Base-by-base conservation (phyloP, 176 grass and related monocot species). In the Aegilops speltoides region DNA sequence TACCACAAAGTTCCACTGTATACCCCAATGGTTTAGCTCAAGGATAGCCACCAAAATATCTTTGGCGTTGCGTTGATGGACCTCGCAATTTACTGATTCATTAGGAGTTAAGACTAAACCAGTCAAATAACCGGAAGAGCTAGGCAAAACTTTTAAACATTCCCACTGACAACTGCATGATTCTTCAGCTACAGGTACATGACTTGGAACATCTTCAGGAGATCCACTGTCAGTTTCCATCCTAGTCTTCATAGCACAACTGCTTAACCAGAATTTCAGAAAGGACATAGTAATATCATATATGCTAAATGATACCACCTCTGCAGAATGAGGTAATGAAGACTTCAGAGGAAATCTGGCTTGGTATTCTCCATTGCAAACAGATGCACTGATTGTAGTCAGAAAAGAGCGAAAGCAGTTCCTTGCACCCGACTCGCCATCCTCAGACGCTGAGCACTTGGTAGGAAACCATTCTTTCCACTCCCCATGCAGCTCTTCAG, bases 241-340 rank as follows among this genome's bases (percentile, higher is more conserved):
- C 88, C 76, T 62, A 87, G 56, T 62, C 17, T 48, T 82, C 26
- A 19, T 65, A 88, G 41, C 59, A 85, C 7, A 36, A 57, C 87
- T 50, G 32, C 71, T 76, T 43, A 84, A 84, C 88, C 77, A 83
- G 54, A 78, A 84, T 31, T 91, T 91, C 87, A 98, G 81, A 90
- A 91, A 97, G 68, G 81, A 89, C 43, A 93, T 60, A 78, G 92
- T 89, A 83, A 73, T 91, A 71, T 76, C 82, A 85, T 85, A 88
- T 82, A 98, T 87, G 92, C 79, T 89, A 88, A 96, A 96, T 40
- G 97, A 96, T 83, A 96, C 85, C 68, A 89, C 92, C 87, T 91
- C 86, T 88, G 90, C 94, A 32, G 86, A 89, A 89, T 82, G 73
- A 83, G 93, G 97, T 16, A 98, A 68, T 78, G 80, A 81, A 82